Percentiles rank a stretch among this genome's conserved stretches.
Evolutionary conservation across 177 flowering plant genomes (phyloP).

Genomic region (Vitis hybrid): DNA sequence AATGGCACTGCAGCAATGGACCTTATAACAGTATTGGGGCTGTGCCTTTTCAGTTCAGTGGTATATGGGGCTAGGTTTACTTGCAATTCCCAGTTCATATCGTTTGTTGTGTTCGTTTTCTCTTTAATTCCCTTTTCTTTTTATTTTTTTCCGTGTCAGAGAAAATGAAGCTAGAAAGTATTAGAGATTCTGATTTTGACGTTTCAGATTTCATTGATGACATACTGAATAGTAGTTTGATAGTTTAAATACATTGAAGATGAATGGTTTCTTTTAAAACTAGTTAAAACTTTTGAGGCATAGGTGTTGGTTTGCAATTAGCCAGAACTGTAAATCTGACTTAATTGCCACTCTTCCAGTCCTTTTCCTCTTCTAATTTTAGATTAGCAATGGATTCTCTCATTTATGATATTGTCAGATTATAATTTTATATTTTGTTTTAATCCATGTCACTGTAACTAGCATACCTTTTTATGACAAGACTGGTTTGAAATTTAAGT

Average conservation of each 20-base stretch:
- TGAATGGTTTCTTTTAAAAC: background rate
- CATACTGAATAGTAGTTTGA: conserved; percentile 19
- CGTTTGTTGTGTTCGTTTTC: conserved; percentile 9
- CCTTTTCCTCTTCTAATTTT: too few relatives aligned
- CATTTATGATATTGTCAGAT: too few relatives aligned
- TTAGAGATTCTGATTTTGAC: conserved; percentile 45
- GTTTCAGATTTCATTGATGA: conserved; percentile 24
- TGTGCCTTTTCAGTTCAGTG: conserved; percentile 17
- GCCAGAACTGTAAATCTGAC: too few relatives aligned
- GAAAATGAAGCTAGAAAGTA: conserved; percentile 3
- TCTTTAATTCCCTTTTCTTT: conserved; percentile 1
- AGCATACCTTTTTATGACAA: too few relatives aligned
- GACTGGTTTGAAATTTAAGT: too few relatives aligned
- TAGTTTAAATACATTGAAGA: conserved; percentile 4
- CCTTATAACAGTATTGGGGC: conserved; percentile 20
- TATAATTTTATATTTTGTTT: too few relatives aligned
- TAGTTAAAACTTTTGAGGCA: background rate
- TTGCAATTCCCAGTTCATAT: background rate
- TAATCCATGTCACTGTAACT: too few relatives aligned
- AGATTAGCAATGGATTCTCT: too few relatives aligned
- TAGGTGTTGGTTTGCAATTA: background rate
- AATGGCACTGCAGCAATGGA: conserved; percentile 19
- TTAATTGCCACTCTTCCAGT: too few relatives aligned
- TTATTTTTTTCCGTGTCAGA: conserved; percentile 12
- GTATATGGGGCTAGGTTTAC: background rate